A percentile compares a stretch with the other conserved stretches of the same genome.
Conservation (phyloP, 306 rosid genomes). For the Glycine latifolia region DNA sequence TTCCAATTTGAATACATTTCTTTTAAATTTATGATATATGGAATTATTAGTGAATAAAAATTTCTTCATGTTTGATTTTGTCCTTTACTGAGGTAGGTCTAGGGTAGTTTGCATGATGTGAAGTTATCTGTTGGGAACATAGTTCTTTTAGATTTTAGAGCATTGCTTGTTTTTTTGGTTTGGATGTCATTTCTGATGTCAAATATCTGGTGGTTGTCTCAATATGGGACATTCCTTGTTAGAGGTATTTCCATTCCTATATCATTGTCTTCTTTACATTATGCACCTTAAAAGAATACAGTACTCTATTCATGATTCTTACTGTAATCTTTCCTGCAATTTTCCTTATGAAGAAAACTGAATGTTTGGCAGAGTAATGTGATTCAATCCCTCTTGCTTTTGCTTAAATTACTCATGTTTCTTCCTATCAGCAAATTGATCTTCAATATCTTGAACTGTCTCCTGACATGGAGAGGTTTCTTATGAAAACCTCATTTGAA, state of each 20-base stretch:
- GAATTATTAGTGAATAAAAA: conserved; percentile 7
- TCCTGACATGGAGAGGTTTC: too few species aligned
- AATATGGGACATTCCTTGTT: neutral
- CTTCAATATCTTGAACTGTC: too few species aligned
- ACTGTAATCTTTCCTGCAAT: neutral
- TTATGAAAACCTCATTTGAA: too few species aligned
- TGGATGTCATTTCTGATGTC: neutral
- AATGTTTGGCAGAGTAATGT: neutral
- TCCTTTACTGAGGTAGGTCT: conserved; percentile 14
- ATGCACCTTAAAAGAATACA: neutral
- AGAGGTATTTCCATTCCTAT: neutral
- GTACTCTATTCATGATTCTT: neutral
- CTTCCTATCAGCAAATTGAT: too few species aligned
- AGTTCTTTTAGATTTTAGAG: neutral
- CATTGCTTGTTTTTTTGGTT: conserved; percentile 6
- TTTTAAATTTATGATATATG: conserved; percentile 7
- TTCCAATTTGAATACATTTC: neutral
- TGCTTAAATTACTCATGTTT: neutral
- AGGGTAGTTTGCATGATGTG: neutral
- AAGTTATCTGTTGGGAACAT: neutral
- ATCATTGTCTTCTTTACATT: neutral
- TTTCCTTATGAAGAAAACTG: neutral
- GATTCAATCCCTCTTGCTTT: conserved; percentile 19
- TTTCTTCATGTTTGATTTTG: conserved; percentile 21
- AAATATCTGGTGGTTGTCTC: neutral